phyloP scores from a whole-genome alignment of 2,329 filamentous ascomycete genomes.

The Trichoderma sp. region DNA sequence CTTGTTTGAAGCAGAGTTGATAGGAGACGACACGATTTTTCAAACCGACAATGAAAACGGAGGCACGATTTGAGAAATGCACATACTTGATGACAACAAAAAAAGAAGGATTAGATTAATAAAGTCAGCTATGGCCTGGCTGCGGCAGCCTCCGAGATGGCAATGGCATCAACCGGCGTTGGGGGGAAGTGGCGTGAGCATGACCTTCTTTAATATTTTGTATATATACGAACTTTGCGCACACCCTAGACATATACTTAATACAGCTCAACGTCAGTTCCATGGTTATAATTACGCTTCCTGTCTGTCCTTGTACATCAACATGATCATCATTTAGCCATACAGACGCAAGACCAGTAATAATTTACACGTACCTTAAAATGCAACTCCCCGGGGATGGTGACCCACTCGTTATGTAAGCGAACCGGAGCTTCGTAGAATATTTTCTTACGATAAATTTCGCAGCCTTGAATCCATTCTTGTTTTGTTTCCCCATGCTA shows the following conservation, averaged over 20 bases:
- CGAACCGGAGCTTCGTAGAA: background rate
- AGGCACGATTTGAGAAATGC: background rate
- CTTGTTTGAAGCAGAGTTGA: background rate
- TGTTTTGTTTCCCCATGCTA: background rate
- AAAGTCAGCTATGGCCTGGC: slow-evolving; percentile 13
- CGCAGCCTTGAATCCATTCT: background rate
- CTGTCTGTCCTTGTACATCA: too few species aligned
- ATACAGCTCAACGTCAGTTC: slow-evolving; percentile 33
- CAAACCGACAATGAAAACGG: background rate
- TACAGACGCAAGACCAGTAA: background rate
- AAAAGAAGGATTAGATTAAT: slow-evolving; percentile 18
- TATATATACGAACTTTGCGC: slow-evolving; percentile 20
- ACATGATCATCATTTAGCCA: background rate
- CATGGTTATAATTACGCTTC: background rate
- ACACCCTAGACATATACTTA: slow-evolving; percentile 34
- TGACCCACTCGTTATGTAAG: slow-evolving; percentile 10
- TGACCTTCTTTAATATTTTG: slow-evolving; percentile 18
- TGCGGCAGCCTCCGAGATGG: slow-evolving; percentile 15
- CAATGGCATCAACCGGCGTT: slow-evolving; percentile 21
- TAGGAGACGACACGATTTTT: background rate
- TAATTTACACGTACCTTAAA: background rate
- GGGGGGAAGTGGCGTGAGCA: slow-evolving; percentile 17
- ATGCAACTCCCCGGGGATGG: background rate
- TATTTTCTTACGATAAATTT: slow-evolving; percentile 1
- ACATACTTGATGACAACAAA: background rate